A percentile compares a stretch with the other conserved stretches of the same genome.
Evolutionary conservation across 257 asterid genomes (phyloP).

Genomic region (Nicotiana benthamiana): DNA sequence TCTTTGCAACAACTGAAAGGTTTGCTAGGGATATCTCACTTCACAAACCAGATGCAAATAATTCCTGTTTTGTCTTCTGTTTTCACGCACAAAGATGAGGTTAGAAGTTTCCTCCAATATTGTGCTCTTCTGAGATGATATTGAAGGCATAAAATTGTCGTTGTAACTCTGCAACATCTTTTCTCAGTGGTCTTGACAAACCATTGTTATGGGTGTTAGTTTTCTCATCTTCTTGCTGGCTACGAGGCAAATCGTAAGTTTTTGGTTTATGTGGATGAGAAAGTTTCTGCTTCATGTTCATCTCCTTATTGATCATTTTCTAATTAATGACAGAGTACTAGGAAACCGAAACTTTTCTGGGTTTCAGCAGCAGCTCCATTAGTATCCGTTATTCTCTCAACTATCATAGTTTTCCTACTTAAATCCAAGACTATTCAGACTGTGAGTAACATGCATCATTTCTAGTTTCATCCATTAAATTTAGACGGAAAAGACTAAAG

Average conservation of each 20-base stretch:
- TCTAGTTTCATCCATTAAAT: neutral
- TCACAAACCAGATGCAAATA: constrained; percentile 74
- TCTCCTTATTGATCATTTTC: neutral
- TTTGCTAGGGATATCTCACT: constrained; percentile 74
- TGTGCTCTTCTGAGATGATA: neutral
- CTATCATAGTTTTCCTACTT: constrained; percentile 47
- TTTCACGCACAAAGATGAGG: constrained; percentile 57
- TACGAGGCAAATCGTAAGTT: constrained; percentile 64
- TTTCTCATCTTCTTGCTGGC: constrained; percentile 49
- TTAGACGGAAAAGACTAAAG: neutral
- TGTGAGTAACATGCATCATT: constrained; percentile 35
- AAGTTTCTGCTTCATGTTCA: neutral
- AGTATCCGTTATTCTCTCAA: constrained; percentile 69
- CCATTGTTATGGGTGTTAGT: constrained; percentile 55
- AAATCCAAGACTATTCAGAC: constrained; percentile 48
- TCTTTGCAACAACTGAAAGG: constrained; percentile 88
- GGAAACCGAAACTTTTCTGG: constrained; percentile 74
- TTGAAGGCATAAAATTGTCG: neutral
- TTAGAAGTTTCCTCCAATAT: constrained; percentile 1
- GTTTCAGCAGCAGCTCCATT: constrained; percentile 82
- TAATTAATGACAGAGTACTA: constrained; percentile 44
- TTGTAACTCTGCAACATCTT: neutral
- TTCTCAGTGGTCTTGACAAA: constrained; percentile 80
- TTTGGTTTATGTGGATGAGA: neutral
- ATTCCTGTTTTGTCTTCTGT: constrained; percentile 65